Evolutionary conservation across 106 monocot genomes (phyloP).

Genomic region (Posidonia australis): DNA sequence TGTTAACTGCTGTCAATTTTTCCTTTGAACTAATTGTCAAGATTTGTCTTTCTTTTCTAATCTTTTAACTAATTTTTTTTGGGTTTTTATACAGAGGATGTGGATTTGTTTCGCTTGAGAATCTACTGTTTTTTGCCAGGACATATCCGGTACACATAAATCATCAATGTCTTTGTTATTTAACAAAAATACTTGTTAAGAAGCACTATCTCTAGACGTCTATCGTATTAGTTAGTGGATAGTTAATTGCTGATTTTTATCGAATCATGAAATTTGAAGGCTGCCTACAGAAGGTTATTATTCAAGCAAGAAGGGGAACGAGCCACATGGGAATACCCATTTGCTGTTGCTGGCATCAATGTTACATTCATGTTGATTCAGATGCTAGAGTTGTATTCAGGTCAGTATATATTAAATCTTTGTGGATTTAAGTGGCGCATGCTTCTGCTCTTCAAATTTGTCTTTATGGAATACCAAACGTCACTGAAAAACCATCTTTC

Average conservation of each 20-base stretch:
- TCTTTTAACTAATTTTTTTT: too few species aligned
- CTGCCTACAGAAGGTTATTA: conserved; percentile 15
- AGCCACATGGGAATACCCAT: conserved; percentile 26
- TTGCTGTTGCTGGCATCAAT: conserved; percentile 28
- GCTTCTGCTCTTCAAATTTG: too few species aligned
- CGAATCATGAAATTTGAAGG: conserved; percentile 6
- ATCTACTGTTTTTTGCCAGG: conserved; percentile 73
- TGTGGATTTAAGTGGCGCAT: too few species aligned
- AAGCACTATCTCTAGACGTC: too few species aligned
- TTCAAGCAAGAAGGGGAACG: conserved; percentile 20
- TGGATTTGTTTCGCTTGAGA: conserved; percentile 88
- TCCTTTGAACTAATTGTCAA: too few species aligned
- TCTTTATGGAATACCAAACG: too few species aligned
- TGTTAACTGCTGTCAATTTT: too few species aligned
- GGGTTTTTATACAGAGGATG: conserved; percentile 41
- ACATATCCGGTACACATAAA: conserved; percentile 53
- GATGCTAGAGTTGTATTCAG: conserved; percentile 23
- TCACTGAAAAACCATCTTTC: too few species aligned
- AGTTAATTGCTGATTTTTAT: too few species aligned
- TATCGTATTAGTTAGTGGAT: too few species aligned
- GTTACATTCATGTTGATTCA: conserved; percentile 31
- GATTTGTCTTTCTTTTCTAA: too few species aligned
- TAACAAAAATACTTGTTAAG: not conserved
- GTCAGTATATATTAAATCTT: not conserved
- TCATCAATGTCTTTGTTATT: not conserved